phyloP scores from a whole-genome alignment of 441 rosid species.

The Pelargonium australe region DNA sequence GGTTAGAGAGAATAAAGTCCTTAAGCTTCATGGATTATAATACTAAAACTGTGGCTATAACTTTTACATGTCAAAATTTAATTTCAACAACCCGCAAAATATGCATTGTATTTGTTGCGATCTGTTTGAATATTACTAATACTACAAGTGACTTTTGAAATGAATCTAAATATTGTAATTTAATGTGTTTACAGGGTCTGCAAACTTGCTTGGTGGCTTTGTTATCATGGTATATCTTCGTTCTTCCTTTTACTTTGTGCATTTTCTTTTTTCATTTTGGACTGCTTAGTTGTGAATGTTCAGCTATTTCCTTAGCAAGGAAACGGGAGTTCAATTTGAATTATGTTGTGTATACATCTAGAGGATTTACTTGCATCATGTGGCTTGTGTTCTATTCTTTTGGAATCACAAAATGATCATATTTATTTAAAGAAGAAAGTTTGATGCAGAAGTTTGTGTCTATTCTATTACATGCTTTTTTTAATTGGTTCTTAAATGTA shows the following conservation, averaged over 20 bases:
- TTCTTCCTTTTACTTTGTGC: neutral
- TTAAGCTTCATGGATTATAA: neutral
- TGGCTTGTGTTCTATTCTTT: neutral
- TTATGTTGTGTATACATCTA: neutral
- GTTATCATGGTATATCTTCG: conserved; percentile 47
- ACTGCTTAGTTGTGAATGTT: neutral
- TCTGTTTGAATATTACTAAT: neutral
- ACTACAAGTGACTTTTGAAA: conserved; percentile 9
- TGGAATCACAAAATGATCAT: neutral
- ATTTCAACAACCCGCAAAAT: neutral
- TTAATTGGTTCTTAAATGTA: conserved; percentile 9
- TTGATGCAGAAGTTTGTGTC: conserved; percentile 9
- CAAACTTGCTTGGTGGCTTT: conserved; percentile 61
- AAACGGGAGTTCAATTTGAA: neutral
- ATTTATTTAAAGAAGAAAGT: neutral
- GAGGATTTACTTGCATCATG: neutral
- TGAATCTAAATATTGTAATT: conserved; percentile 24
- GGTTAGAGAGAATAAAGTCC: neutral
- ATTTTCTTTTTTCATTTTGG: neutral
- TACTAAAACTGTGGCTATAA: conserved; percentile 1
- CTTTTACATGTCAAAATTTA: neutral
- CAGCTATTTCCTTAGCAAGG: neutral
- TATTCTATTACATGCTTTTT: conserved; percentile 4
- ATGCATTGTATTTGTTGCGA: neutral
- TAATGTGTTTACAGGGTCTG: conserved; percentile 46